phyloP scores from a whole-genome alignment of 768 basidiomycete species.

The Podaxis sp. region DNA sequence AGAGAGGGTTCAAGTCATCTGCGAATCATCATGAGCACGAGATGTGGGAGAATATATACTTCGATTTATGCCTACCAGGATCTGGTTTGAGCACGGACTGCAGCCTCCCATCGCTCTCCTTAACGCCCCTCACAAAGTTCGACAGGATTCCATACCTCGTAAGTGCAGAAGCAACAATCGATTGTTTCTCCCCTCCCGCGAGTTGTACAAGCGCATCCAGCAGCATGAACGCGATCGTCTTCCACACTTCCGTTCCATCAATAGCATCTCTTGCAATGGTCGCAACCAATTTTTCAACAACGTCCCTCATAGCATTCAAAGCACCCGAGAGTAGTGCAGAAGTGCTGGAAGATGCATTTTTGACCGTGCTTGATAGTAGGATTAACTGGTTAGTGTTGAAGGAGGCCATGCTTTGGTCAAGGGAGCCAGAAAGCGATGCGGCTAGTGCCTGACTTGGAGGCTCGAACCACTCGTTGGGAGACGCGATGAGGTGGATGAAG shows the following conservation, averaged over 20 bases:
- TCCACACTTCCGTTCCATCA: constrained; percentile 96
- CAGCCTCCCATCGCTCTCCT: constrained; percentile 76
- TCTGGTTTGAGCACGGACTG: constrained; percentile 83
- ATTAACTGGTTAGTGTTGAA: constrained; percentile 39
- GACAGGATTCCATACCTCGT: constrained; percentile 74
- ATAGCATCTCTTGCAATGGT: constrained; percentile 87
- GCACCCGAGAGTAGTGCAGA: constrained; percentile 60
- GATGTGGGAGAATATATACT: not conserved
- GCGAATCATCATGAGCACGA: constrained; percentile 7
- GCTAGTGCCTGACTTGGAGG: constrained; percentile 23
- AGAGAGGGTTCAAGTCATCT: constrained; percentile 90
- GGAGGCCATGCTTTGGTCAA: constrained; percentile 16
- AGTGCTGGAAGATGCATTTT: constrained; percentile 20
- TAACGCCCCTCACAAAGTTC: constrained; percentile 81
- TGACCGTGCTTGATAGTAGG: constrained; percentile 25
- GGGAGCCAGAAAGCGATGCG: constrained; percentile 37
- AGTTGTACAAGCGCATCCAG: constrained; percentile 80
- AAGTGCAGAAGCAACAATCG: constrained; percentile 56
- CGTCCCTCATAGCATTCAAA: constrained; percentile 62
- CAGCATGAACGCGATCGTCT: constrained; percentile 90
- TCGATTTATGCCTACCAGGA: constrained; percentile 61
- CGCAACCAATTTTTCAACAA: constrained; percentile 70
- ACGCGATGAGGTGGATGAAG: constrained; percentile 75
- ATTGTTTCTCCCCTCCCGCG: constrained; percentile 67
- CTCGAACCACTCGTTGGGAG: constrained; percentile 23